Percentiles rank a stretch among this genome's conserved stretches.
phyloP scores from a whole-genome alignment of 352 stramenopile genomes.

The Halophytophthora batemanensis region DNA sequence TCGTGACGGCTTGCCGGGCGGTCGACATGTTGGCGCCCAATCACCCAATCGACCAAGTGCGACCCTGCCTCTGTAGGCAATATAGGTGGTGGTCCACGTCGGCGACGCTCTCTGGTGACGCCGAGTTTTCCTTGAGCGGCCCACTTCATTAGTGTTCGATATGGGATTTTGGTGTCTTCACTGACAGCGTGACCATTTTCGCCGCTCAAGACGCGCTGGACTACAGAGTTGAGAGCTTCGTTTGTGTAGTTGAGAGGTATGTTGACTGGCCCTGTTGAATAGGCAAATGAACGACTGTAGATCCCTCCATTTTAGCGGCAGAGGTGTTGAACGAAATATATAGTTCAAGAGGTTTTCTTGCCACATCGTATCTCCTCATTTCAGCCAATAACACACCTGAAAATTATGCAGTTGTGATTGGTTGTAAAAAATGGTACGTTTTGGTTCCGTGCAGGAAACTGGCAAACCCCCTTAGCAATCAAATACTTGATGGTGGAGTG shows the following conservation, averaged over 20 bases:
- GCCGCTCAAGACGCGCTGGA: not conserved
- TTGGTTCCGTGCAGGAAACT: slow-evolving; percentile 1
- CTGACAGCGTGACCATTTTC: not conserved
- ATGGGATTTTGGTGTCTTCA: not conserved
- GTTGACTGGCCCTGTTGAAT: not conserved
- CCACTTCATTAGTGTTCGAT: slow-evolving; percentile 8
- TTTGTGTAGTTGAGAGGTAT: slow-evolving; percentile 1
- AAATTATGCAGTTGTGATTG: not conserved
- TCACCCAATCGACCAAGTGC: no score
- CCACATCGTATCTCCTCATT: no score
- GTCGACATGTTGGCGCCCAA: no score
- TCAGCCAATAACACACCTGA: not conserved
- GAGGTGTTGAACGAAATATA: not conserved
- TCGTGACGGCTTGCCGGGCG: no score
- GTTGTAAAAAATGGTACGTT: not conserved
- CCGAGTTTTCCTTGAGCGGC: not conserved
- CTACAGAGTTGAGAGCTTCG: slow-evolving; percentile 1
- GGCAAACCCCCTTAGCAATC: slow-evolving; percentile 2
- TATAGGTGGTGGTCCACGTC: no score
- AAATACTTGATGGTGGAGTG: no score
- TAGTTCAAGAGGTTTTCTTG: no score
- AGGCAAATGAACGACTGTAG: not conserved
- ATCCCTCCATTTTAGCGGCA: not conserved
- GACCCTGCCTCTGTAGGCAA: no score
- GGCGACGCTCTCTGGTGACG: not conserved